These are phyloP conservation scores for Capsicum rhomboideum DNA, from an alignment of 257 asterid genomes.

Conservation along the genomic window DNA sequence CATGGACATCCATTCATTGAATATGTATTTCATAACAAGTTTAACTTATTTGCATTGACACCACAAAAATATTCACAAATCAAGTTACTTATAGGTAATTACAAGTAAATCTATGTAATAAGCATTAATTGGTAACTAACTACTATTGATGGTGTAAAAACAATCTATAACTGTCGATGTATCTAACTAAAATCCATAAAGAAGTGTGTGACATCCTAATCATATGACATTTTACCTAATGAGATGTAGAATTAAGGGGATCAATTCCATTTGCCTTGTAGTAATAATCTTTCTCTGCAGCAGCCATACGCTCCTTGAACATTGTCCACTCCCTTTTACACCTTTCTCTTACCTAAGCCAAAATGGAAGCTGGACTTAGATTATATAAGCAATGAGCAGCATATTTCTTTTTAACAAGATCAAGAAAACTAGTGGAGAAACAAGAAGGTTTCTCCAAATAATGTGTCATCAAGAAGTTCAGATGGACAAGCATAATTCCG, in stretches of 20 bases:
- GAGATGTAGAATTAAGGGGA: constrained; percentile 47
- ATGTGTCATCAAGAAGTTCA: neutral
- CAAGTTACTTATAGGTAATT: neutral
- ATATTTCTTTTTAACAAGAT: neutral
- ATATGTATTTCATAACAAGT: too few relatives aligned
- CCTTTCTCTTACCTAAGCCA: constrained; percentile 63
- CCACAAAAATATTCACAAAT: neutral
- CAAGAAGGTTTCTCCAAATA: neutral
- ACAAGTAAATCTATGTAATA: neutral
- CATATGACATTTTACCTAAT: constrained; percentile 8
- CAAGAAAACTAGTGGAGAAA: neutral
- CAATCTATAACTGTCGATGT: neutral
- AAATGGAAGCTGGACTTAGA: neutral
- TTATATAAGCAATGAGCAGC: neutral
- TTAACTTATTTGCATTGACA: neutral
- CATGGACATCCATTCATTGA: too few relatives aligned
- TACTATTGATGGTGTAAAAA: neutral
- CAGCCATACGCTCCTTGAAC: constrained; percentile 64
- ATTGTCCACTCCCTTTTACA: constrained; percentile 69
- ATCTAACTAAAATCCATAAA: neutral
- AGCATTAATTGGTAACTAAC: neutral
- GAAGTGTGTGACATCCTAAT: neutral
- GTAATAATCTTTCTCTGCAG: constrained; percentile 63
- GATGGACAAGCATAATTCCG: neutral
- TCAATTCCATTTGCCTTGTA: constrained; percentile 45